phyloP scores from a whole-genome alignment of 2,329 filamentous ascomycete genomes.

The Ophiosphaerella herpotricha region DNA sequence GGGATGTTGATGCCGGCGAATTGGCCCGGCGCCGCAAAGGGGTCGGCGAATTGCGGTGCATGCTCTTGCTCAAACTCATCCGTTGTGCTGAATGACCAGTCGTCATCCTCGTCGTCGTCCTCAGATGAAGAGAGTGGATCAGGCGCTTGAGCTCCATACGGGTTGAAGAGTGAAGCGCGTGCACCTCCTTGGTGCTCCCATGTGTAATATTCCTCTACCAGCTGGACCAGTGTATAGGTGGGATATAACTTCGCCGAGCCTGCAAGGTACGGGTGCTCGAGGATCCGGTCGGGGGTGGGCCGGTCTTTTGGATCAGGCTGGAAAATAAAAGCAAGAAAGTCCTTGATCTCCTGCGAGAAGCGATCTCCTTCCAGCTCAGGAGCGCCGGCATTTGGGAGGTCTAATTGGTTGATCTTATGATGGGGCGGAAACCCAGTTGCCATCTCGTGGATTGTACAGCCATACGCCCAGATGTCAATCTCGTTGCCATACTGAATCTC shows the following conservation, averaged over 20 bases:
- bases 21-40: conserved; percentile 44
- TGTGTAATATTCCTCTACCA: conserved; percentile 73
- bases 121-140: conserved; percentile 49
- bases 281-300: conserved; percentile 70
- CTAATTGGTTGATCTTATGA: conserved; percentile 46
- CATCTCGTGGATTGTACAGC: conserved; percentile 79
- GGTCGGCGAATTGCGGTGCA: conserved; percentile 50
- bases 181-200: conserved; percentile 78
- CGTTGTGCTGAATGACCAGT: conserved; percentile 70
- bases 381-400: conserved; percentile 53
- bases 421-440: conserved; percentile 78
- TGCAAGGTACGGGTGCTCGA: conserved; percentile 70
- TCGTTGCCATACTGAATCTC: conserved; percentile 56
- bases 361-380: conserved; percentile 73
- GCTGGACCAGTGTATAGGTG: conserved; percentile 63
- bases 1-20: conserved; percentile 45
- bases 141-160: conserved; percentile 62
- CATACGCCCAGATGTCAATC: conserved; percentile 82
- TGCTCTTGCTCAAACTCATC: conserved; percentile 60
- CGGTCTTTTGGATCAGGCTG: conserved; percentile 70
- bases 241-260: conserved; percentile 68
- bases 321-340: conserved; percentile 74
- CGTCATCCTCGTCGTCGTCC: conserved; percentile 51
- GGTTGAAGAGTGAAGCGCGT: conserved; percentile 67
- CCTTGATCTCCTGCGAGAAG: conserved; percentile 70